phyloP scores from a whole-genome alignment of 2,329 filamentous ascomycete genomes.

The Tolypocladium album region DNA sequence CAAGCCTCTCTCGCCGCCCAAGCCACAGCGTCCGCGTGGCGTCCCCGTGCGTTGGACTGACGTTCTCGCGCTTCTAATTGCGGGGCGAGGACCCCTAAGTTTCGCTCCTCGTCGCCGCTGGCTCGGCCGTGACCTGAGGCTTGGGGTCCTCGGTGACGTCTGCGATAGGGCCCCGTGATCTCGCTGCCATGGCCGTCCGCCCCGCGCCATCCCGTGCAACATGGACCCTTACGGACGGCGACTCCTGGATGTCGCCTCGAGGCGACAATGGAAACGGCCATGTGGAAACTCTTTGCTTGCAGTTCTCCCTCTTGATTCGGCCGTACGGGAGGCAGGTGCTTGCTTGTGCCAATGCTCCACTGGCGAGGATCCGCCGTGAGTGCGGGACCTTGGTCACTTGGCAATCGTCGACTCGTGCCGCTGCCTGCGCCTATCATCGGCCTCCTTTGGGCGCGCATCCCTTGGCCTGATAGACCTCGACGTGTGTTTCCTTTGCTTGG shows the following conservation, averaged over 20 bases:
- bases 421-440: neutral
- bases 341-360: neutral
- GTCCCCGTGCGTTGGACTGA: neutral
- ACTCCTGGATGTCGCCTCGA: neutral
- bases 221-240: neutral
- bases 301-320: neutral
- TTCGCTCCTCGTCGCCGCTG: neutral
- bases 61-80: neutral
- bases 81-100: neutral
- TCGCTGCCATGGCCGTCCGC: neutral
- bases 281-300: neutral
- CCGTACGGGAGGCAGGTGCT: neutral
- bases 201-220: neutral
- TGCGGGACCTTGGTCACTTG: neutral
- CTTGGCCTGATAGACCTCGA: neutral
- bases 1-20: neutral
- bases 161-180: neutral
- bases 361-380: neutral
- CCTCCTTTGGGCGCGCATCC: neutral
- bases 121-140: neutral
- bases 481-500: neutral
- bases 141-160: neutral
- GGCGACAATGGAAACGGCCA: neutral
- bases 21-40: neutral
- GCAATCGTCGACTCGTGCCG: neutral